These are phyloP conservation scores for Sideroxylon spinosum DNA, from an alignment of 179 eudicot species.

Conservation along the genomic window DNA sequence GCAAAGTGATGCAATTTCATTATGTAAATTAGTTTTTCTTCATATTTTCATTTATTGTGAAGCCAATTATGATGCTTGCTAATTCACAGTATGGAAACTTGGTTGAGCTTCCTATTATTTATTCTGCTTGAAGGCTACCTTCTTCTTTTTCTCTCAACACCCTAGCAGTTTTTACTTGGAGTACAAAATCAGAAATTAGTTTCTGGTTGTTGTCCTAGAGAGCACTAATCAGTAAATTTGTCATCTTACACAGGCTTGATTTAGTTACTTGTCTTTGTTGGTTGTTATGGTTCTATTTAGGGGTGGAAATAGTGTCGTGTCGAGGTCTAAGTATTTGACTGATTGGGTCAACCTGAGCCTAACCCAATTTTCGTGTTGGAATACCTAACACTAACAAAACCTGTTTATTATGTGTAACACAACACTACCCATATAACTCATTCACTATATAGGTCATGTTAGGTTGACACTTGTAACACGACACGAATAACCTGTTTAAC, in stretches of 20 bases:
- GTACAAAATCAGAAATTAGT: background rate
- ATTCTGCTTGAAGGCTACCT: slow-evolving; percentile 7
- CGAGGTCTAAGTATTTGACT: too few relatives aligned
- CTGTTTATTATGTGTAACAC: too few relatives aligned
- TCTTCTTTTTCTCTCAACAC: background rate
- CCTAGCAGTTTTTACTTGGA: background rate
- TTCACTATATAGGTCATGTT: too few relatives aligned
- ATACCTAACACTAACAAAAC: too few relatives aligned
- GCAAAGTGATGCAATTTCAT: background rate
- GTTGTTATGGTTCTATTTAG: slow-evolving; percentile 2
- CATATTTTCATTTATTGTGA: background rate
- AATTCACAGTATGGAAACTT: background rate
- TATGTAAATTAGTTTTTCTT: background rate
- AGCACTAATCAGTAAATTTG: background rate
- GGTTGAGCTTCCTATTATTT: background rate
- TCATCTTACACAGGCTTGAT: background rate
- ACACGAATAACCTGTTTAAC: too few relatives aligned
- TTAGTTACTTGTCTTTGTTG: background rate
- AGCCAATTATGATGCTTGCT: background rate
- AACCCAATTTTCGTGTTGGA: too few relatives aligned
- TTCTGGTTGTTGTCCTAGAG: background rate
- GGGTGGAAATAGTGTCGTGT: too few relatives aligned
- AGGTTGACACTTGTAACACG: too few relatives aligned
- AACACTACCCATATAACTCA: too few relatives aligned
- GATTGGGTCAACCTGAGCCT: too few relatives aligned